Base-by-base conservation (phyloP, 2,329 filamentous ascomycete species). In the Fusarium redolens region DNA sequence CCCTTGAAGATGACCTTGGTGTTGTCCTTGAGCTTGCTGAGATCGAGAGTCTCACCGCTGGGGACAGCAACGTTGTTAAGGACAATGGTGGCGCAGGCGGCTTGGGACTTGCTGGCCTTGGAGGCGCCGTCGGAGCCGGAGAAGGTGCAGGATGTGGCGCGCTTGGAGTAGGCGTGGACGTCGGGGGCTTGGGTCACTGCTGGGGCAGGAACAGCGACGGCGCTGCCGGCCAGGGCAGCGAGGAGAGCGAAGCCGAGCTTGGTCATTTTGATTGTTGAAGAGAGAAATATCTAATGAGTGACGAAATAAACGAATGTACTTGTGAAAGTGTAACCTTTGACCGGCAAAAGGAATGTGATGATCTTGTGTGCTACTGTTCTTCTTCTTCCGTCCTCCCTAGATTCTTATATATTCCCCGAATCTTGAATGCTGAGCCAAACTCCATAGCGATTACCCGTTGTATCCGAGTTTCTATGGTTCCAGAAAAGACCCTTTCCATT, bases 1-100 rank as follows among this genome's bases (percentile, higher is more conserved):
- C 75, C 75, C 47, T 77, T 61, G 57, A 77, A 77, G 56, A 75
- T 67, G 22, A 77, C 74, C 25, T 77, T 68, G 43, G 75, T 70
- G 52, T 66, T 66, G 30, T 72, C 71, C n/a, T 62, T 54, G 13
- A 77, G 61, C 59, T 68, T 70, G 47, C 75, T 57, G 9, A 77
- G 73, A 4, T 77, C 75, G 4, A 77, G 73, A 10, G 74, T 73
- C 22, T 48, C 8, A 3, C 75, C 75, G 28, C 70, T 59, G 15
- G 75, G 75, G 30, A 77, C 75, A 2, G 61, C 64, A 5, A 77
- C 47, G 13, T 66, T 38, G 35, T 65, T 38, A 40, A 77, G 63
- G 14, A 72, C 45, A 5, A 77, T 71, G 8, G 75, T 77, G 10
- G 72, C 35, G 51, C 75, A 77, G 10, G 68, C 48, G 3, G 45